A percentile compares a stretch with the other conserved stretches of the same genome.
Conservation (phyloP, 148 eudicot species). For the Dysphania ambrosioides region DNA sequence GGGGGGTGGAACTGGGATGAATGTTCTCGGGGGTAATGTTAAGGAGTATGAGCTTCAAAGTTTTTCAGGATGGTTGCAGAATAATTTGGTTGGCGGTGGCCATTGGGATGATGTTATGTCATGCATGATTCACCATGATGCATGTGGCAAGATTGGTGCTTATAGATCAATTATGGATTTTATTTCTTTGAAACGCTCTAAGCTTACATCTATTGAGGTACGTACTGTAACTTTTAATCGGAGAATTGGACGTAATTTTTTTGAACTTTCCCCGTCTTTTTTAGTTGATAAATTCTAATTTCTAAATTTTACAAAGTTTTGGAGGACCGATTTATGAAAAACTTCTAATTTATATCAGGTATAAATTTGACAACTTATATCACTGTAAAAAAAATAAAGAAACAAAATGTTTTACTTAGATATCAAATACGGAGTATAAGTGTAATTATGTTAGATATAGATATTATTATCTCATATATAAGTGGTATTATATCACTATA, state of each 20-base stretch:
- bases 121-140: constrained; percentile 38
- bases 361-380: too few species aligned
- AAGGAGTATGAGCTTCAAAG: constrained; percentile 30
- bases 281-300: too few species aligned
- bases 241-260: not conserved
- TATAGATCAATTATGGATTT: constrained; percentile 32
- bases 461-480: too few species aligned
- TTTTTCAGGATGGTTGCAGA: constrained; percentile 37
- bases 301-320: too few species aligned
- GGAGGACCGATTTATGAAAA: too few species aligned
- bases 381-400: too few species aligned
- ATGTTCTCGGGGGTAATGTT: constrained; percentile 16
- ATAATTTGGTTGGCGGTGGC: constrained; percentile 22
- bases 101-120: constrained; percentile 34
- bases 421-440: too few species aligned
- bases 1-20: constrained; percentile 15
- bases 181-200: constrained; percentile 19
- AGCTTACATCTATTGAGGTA: constrained; percentile 42
- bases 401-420: too few species aligned
- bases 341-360: too few species aligned
- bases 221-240: too few species aligned
- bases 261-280: not conserved
- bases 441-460: too few species aligned
- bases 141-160: constrained; percentile 31
- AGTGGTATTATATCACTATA: too few species aligned